Evolutionary conservation across 2,329 filamentous ascomycete genomes (phyloP), one percentile per base, ranked within the genome.

Genomic region (Pyrenophora teres): DNA sequence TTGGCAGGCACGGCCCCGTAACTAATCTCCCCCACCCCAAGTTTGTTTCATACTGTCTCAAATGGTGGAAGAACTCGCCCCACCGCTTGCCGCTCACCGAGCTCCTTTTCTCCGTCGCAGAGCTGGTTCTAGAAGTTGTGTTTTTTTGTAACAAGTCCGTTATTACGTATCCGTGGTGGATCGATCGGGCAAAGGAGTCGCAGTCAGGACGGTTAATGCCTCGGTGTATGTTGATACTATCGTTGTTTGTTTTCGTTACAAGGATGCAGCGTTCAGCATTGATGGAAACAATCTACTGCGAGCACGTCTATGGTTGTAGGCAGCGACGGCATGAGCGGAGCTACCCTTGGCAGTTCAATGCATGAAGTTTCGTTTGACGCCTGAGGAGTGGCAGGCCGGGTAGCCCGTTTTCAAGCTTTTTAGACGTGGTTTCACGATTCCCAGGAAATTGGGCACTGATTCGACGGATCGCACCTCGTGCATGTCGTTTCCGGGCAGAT

Each of bases 351-450:
- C 47, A 39, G 33, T 40, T 46, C 57, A 47, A 41, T 43, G 60
- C 63, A 65, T 67, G 52, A 61, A 52, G 65, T 69, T 66, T 66
- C 50, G 46, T 52, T 47, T 60, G 52, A 60, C 67, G 65, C 68
- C 50, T 50, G 59, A 51, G 60, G 49, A 21, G 39, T 21, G 25
- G 41, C 40, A 31, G 44, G 19, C 5, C 19, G 19, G 46, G 23
- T 23, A 32, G 42, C 41, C 15, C 15, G 15, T 15, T 46, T 50
- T 45, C 53, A 57, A 54, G 59, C 49, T 25, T 53, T 59, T 43
- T 35, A 19, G 32, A 45, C 36, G 18, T 47, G 43, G 60, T 63
- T 63, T 67, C 63, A 63, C 37, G 50, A 58, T 59, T 51, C 50
- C 49, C 51, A 53, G 33, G 45, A 42, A 40, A 33, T 40, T 46